Base-by-base conservation (phyloP, 192 early-diverging fungal species). In the Podila horticola region DNA sequence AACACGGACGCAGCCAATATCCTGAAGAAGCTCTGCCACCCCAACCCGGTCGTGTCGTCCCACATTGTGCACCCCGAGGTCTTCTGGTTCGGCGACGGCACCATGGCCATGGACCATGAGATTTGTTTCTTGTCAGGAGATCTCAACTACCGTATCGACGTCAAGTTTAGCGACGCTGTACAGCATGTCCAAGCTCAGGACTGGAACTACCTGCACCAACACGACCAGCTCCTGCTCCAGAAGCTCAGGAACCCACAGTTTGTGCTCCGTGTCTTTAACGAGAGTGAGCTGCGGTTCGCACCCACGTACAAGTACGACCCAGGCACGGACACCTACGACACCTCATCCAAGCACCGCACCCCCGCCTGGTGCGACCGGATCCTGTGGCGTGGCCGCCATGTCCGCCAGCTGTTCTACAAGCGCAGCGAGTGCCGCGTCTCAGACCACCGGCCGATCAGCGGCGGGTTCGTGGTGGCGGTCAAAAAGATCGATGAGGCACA, bases 221-320 rank as follows among this genome's bases (percentile, higher is more conserved):
- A 88, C 30, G 93, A 95, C 82, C 93, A 95, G 82, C 82, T 95
- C 15, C 33, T 76, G 24, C 83, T 67, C 62, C 83, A 88, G 73
- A 60, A 75, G 66, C 66, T 75, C 66, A 82, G 70, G 34, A 90
- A 96, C 68, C 84, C 93, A 11, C 75, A 87, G 26, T 97, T 96
- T 85, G 92, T 92, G 12, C 82, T 99, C 58, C 83, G 91, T 9
- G 79, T 84, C 8, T 98, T 96, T 68, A 69, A 74, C 58, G 98
- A 99, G 85, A 87, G 89, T 15, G 90, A 88, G 31, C 83, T 97
- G 50, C 71, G 65, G 33, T 99, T 99, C 84, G 91, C 87, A 10
- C 98, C 98, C 1, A 99, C 98, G 3, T 99, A 98, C 91, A 99
- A 99, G 84, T 99, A 96, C 77, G 93, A 99, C 71, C 89, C 89